Base-by-base conservation (phyloP, 345 rosid species). In the Jatropha curcas region DNA sequence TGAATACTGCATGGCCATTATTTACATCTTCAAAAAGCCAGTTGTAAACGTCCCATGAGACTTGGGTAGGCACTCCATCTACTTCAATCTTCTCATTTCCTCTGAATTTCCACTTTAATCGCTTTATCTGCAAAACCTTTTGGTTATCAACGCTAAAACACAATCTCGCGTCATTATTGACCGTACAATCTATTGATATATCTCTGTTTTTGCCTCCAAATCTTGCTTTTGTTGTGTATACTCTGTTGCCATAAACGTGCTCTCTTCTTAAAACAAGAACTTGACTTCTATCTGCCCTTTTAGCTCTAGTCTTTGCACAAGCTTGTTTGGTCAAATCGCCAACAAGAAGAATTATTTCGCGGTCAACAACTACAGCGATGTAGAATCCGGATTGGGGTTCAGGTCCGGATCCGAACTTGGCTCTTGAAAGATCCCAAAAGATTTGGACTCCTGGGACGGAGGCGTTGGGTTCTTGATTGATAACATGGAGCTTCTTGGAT, bases 1-100 rank as follows among this genome's bases (percentile, higher is more conserved):
- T 86, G 85, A 96, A 96, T 63, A 93, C 90, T 0, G 91, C 97
- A 60, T 88, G 92, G 13, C 86, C 83, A 13, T 82, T 77, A 58
- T 48, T 71, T 25, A 71, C 74, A n/a, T 80, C 88, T 34, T 91
- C 86, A 58, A 91, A 91, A 55, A 95, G 58, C 99, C 99, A 95
- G 58, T 90, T 92, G 71, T 95, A 88, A 3, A 95, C 93, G 55
- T 95, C 99, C 99, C 99, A 95, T 0, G 97, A 95, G 80, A 95
- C 80, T 64, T 91, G 95, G 7, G 92, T 73, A 11, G 80, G 37
- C 14, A 86, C 91, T 1, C 97, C 98, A 22, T 91, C 97, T 1
- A 92, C 83, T 56, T 87, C 96, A 16, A 90, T 82, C 74, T 79
- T 85, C 83, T 92, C 99, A 41, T 85, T 95, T 19, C 99, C 99